phyloP scores from a whole-genome alignment of 2,329 filamentous ascomycete species.

The Aspergillus tanneri region DNA sequence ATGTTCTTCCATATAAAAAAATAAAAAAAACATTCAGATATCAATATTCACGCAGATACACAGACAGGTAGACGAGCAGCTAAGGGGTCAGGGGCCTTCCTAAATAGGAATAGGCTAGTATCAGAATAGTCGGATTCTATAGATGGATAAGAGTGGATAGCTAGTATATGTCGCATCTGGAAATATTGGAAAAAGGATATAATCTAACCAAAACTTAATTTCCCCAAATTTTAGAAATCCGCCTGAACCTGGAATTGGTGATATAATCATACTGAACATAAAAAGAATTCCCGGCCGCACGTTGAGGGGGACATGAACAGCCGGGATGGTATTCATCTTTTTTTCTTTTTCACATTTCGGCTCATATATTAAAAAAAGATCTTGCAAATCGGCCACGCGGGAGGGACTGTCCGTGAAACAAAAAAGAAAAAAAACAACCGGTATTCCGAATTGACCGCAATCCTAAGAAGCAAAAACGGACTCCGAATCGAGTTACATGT shows the following conservation, averaged over 20 bases:
- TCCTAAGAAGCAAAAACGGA: slow-evolving; percentile 39
- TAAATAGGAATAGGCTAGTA: too few species aligned
- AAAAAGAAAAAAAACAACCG: slow-evolving; percentile 27
- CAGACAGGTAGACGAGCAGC: too few species aligned
- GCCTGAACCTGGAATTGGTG: slow-evolving; percentile 34
- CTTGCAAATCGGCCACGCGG: slow-evolving; percentile 35
- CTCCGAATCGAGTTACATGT: slow-evolving; percentile 42
- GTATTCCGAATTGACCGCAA: slow-evolving; percentile 36
- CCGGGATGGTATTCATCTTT: slow-evolving; percentile 39
- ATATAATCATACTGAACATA: slow-evolving; percentile 39
- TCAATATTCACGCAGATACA: too few species aligned
- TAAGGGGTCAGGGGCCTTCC: too few species aligned
- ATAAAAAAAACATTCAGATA: too few species aligned
- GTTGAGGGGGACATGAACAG: slow-evolving; percentile 22
- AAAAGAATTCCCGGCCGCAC: slow-evolving; percentile 29
- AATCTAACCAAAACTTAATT: slow-evolving; percentile 20
- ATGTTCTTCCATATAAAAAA: too few species aligned
- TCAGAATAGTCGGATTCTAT: too few species aligned
- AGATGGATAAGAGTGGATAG: too few species aligned
- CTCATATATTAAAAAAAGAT: slow-evolving; percentile 24
- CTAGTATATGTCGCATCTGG: neutral
- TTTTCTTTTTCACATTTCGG: slow-evolving; percentile 38
- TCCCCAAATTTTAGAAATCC: slow-evolving; percentile 34
- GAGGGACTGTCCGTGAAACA: slow-evolving; percentile 30
- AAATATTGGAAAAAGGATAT: slow-evolving; percentile 8